phyloP scores from a whole-genome alignment of 257 asterid species.

The Solanum etuberosum region DNA sequence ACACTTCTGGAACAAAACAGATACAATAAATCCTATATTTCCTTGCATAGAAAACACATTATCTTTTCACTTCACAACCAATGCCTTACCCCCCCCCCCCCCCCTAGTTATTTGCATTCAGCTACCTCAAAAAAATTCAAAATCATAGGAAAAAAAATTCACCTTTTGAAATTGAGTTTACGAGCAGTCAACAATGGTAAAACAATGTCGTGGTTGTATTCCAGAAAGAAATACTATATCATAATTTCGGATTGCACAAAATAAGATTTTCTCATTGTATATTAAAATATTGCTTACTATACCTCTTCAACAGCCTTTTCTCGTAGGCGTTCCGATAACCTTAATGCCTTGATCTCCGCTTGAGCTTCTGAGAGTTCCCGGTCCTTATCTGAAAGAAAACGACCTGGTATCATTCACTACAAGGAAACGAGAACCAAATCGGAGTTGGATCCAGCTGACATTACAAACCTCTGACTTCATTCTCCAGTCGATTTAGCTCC shows the following conservation, averaged over 20 bases:
- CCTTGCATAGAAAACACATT: background rate
- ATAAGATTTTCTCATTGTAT: background rate
- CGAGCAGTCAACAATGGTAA: background rate
- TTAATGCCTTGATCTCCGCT: slow-evolving; percentile 78
- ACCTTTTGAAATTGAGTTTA: background rate
- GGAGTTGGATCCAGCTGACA: slow-evolving; percentile 52
- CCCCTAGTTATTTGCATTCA: background rate
- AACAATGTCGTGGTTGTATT: background rate
- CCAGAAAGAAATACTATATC: background rate
- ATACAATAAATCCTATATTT: background rate
- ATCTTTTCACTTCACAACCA: background rate
- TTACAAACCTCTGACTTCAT: slow-evolving; percentile 92
- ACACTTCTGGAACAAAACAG: background rate
- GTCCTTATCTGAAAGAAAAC: slow-evolving; percentile 55
- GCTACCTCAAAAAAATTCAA: background rate
- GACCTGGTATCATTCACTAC: background rate
- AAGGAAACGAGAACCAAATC: slow-evolving; percentile 17
- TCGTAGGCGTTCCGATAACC: slow-evolving; percentile 61
- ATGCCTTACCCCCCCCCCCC: background rate
- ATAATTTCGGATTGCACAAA: background rate
- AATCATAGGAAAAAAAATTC: background rate
- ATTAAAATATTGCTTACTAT: background rate
- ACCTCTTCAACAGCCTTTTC: slow-evolving; percentile 99
- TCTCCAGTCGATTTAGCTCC: slow-evolving; percentile 98
- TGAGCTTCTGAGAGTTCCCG: slow-evolving; percentile 80